phyloP scores from a whole-genome alignment of 1,284 basidiomycete species.

The Tylopilus sp. region DNA sequence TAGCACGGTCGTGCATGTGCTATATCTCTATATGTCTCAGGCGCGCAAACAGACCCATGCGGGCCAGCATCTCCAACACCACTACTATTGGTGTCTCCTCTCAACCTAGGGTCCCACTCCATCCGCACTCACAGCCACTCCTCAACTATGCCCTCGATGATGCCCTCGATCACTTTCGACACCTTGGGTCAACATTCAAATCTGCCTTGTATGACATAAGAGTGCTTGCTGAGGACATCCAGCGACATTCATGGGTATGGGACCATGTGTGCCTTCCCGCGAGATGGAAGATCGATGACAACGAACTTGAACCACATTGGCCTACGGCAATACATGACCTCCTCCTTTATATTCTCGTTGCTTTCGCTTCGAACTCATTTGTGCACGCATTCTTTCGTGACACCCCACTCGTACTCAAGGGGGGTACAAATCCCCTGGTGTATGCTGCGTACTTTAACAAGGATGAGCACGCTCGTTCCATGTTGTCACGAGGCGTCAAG shows the following conservation, averaged over 20 bases:
- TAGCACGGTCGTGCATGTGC: constrained; percentile 1
- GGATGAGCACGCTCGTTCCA: neutral
- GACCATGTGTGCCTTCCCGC: neutral
- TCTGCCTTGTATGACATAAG: neutral
- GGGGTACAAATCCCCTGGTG: constrained; percentile 1
- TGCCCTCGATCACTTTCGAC: constrained; percentile 1
- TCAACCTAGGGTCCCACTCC: neutral
- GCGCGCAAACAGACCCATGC: no score
- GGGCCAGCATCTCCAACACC: neutral
- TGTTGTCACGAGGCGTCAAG: neutral
- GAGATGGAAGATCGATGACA: neutral
- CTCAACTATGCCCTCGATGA: neutral
- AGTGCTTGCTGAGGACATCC: constrained; percentile 1
- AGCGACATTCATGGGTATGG: neutral
- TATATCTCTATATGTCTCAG: constrained; percentile 1
- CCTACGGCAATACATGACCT: neutral
- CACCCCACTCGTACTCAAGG: neutral
- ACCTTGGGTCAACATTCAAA: neutral
- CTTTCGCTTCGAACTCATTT: neutral
- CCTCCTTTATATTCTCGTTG: neutral
- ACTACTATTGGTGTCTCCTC: neutral
- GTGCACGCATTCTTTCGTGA: neutral
- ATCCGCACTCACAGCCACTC: neutral
- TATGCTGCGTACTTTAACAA: constrained; percentile 1
- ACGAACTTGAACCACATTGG: no score